These are phyloP conservation scores for Blastocladiella emersonii DNA, from an alignment of 371 early-diverging fungal species.

Conservation along the genomic window DNA sequence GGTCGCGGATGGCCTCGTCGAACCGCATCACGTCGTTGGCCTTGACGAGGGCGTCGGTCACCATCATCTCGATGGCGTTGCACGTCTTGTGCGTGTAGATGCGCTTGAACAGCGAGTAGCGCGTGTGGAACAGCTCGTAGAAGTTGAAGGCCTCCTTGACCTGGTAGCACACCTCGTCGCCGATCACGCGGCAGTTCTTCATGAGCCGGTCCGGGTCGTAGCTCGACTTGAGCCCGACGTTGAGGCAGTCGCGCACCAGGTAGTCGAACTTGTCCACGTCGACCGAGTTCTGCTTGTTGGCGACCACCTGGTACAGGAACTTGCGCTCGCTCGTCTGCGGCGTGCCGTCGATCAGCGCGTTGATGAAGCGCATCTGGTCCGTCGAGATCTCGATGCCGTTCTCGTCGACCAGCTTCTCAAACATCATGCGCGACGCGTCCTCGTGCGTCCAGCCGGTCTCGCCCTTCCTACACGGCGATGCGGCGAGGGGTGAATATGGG, in stretches of 20 bases:
- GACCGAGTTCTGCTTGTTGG: conserved; percentile 81
- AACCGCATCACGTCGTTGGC: conserved; percentile 65
- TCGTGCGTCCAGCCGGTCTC: conserved; percentile 72
- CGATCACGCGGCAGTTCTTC: conserved; percentile 66
- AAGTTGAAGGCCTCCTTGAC: conserved; percentile 61
- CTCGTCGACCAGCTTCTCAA: conserved; percentile 69
- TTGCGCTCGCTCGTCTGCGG: conserved; percentile 21
- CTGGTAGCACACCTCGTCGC: conserved; percentile 77
- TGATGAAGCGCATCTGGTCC: conserved; percentile 62
- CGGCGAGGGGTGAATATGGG: too few species aligned
- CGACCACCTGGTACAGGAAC: conserved; percentile 90
- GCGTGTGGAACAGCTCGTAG: conserved; percentile 81
- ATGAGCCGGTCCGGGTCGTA: conserved; percentile 69
- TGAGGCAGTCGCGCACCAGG: conserved; percentile 75
- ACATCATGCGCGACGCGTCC: conserved; percentile 72
- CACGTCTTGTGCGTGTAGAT: conserved; percentile 72
- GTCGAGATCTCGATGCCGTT: conserved; percentile 55
- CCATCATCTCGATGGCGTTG: conserved; percentile 69
- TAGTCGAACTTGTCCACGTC: conserved; percentile 98
- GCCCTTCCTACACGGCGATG: not conserved
- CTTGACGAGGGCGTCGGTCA: conserved; percentile 67
- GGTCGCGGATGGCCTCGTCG: conserved; percentile 47
- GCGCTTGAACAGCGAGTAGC: conserved; percentile 79
- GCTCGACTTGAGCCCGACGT: conserved; percentile 63
- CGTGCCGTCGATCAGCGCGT: conserved; percentile 66